phyloP scores from a whole-genome alignment of 768 basidiomycete species.

The Termitomyces sp. region DNA sequence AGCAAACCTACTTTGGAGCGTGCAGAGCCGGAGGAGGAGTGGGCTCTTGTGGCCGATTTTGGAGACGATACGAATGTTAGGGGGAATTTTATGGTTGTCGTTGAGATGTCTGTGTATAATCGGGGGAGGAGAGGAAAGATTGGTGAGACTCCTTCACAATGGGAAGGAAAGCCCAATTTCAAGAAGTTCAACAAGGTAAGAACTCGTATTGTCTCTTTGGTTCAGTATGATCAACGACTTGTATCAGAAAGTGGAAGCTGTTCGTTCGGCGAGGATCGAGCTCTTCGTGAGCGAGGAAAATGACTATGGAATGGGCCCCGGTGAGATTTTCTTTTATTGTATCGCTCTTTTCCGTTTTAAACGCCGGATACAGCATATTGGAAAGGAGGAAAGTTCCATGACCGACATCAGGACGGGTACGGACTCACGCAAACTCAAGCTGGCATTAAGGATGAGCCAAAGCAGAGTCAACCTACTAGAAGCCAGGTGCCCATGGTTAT shows the following conservation, averaged over 20 bases:
- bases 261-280: constrained; percentile 38
- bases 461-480: constrained; percentile 17
- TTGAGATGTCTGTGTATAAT: constrained; percentile 57
- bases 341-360: constrained; percentile 1
- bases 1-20: constrained; percentile 54
- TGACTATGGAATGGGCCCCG: constrained; percentile 51
- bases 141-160: constrained; percentile 25
- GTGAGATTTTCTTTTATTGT: constrained; percentile 27
- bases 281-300: constrained; percentile 47
- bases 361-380: constrained; percentile 39
- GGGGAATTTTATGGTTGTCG: constrained; percentile 79
- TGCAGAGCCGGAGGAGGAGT: constrained; percentile 47
- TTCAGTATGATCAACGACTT: background rate
- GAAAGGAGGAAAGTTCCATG: constrained; percentile 36
- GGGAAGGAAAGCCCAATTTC: constrained; percentile 59
- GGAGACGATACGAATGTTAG: constrained; percentile 56
- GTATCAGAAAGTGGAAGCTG: constrained; percentile 22
- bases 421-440: constrained; percentile 17
- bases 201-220: background rate
- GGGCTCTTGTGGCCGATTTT: constrained; percentile 62
- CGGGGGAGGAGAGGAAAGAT: constrained; percentile 20
- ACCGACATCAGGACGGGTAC: constrained; percentile 9
- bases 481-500: constrained; percentile 24
- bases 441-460: constrained; percentile 10
- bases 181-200: constrained; percentile 75